Evolutionary conservation across 2,329 filamentous ascomycete species (phyloP), one percentile per base, ranked within the genome.

Genomic region (Penicillium sclerotigenum): DNA sequence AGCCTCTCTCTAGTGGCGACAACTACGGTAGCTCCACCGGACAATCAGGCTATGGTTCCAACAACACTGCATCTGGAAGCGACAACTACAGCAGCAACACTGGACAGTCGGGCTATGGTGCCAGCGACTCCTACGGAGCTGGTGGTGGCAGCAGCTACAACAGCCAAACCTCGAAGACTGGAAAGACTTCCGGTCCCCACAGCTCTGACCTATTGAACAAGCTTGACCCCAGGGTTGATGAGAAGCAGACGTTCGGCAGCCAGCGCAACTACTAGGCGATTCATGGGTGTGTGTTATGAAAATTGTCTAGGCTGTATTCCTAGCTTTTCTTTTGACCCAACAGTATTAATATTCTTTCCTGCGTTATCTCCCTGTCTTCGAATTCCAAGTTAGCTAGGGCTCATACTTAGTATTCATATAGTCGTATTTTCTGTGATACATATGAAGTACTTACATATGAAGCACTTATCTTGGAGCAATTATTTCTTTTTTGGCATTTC

Each of bases 171-270:
- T 58, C 33, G 10, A 54, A 29, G 16, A 41, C 52, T n/a, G 43
- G 48, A n/a, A 59, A 47, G 28, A 54, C 52, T 4, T 52, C 65
- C 37, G 79, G 79, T 13, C 75, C 76, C 8, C 78, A 82, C 66
- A 65, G 56, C 54, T 76, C 72, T 18, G 76, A 77, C 38, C 8
- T 73, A 2, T 71, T 74, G 24, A 84, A 84, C 69, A 78, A 79
- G 47, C 56, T 65, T 37, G 63, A 65, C 38, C 61, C 61, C 5
- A 54, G 60, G 3, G 58, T 63, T 18, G 47, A 52, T 3, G 55
- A 61, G 24, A 57, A 60, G 14, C 47, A 43, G 9, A 8, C 49
- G 3, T 16, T 40, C 20, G 24, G 34, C 31, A 51, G 58, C 36
- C 58, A 65, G 48, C 61, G 63, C 43, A 34, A 52, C 33, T 54